Base-by-base conservation (phyloP, 2,329 filamentous ascomycete species). In the Monosporascus sp. region DNA sequence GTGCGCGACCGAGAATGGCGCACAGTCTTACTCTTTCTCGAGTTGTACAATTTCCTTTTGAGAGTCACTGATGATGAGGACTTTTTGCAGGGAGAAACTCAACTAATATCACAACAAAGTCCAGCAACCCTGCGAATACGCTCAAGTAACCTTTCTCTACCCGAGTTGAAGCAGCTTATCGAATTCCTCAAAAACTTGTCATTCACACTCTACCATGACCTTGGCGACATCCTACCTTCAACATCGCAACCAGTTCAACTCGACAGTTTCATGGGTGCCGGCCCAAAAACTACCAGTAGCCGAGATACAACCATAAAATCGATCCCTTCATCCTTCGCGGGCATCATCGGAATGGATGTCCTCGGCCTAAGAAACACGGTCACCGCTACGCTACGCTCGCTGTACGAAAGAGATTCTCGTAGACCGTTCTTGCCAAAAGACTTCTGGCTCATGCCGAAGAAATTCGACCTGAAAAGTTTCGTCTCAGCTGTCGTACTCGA, bases 1-100 rank as follows among this genome's bases (percentile, higher is more conserved):
- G 63, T 60, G 57, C 77, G 66, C 69, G 76, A 71, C 71, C 80
- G 85, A 60, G 90, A 97, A 65, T 99, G 94, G 94, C 85, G 88
- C 18, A 85, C 94, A 1, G 83, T 96, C 42, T 76, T 97, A 0
- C 79, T 99, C 0, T 97, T 99, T 65, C 78, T 99, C 6, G 94
- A 99, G 63, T 80, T 99, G 0, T 99, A 97, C 67, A 90, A 88
- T 2, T 97, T 97, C 66, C 84, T 97, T 2, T 75, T 97, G 14
- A 88, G 94, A 61, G 83, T 97, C 36, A 96, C 93, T 67, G 94
- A 99, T 61, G 94, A 99, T 58, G 93, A 97, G 60, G 94, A 99
- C 62, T 99, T 99, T 66, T 88, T 96, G 81, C 83, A 52, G 78
- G 79, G 51, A 72, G 81, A 56, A 72, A 69, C 39, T 73, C 75